phyloP scores from a whole-genome alignment of 495 filamentous ascomycete genomes.

The Penicillium ucsense region DNA sequence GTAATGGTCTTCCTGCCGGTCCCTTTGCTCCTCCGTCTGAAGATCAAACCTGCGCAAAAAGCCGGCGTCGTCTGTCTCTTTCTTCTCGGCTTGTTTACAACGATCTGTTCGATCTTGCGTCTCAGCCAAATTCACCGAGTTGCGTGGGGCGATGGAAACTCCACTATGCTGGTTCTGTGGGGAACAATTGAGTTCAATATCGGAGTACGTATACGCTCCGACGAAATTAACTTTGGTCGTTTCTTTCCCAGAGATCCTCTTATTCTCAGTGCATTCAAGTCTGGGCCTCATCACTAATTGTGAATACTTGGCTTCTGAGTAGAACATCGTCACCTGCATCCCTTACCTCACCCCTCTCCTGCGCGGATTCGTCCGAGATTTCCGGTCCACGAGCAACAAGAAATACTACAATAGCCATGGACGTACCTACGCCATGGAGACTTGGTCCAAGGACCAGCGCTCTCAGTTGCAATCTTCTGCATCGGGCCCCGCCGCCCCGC shows the following conservation, averaged over 20 bases:
- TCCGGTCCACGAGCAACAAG: slow-evolving; percentile 16
- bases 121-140: slow-evolving; percentile 45
- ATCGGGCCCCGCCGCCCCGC: slow-evolving; percentile 13
- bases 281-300: too few species aligned
- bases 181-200: slow-evolving; percentile 51
- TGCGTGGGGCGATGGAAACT: slow-evolving; percentile 42
- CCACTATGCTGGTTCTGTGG: slow-evolving; percentile 49
- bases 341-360: slow-evolving; percentile 39
- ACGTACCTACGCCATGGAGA: slow-evolving; percentile 24
- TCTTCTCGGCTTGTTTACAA: slow-evolving; percentile 48
- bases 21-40: slow-evolving; percentile 41
- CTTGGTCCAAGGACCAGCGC: slow-evolving; percentile 20
- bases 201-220: slow-evolving; percentile 24
- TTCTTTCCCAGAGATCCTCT: too few species aligned
- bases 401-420: slow-evolving; percentile 14
- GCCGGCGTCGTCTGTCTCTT: slow-evolving; percentile 45
- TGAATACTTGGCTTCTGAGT: background rate
- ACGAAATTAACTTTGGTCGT: background rate
- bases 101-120: slow-evolving; percentile 45
- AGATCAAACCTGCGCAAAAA: slow-evolving; percentile 42
- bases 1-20: slow-evolving; percentile 45
- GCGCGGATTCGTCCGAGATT: slow-evolving; percentile 24
- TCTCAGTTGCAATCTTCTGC: slow-evolving; percentile 20
- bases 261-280: too few species aligned
- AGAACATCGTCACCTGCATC: slow-evolving; percentile 40